phyloP scores from a whole-genome alignment of 495 filamentous ascomycete species.

The Pyrenula massariospora region DNA sequence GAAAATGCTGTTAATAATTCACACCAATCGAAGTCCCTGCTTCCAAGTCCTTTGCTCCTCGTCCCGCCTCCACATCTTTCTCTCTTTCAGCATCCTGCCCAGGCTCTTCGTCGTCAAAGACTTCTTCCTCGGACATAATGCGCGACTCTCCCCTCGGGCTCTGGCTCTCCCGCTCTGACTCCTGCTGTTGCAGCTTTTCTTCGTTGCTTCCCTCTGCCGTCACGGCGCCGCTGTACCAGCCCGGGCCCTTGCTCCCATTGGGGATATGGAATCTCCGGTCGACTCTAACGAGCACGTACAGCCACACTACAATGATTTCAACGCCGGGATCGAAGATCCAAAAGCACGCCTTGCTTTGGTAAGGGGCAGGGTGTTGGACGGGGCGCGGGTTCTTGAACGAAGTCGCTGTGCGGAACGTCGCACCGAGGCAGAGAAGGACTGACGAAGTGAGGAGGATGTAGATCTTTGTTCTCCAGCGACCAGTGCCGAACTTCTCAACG shows the following conservation, averaged over 20 bases:
- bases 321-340: constrained; percentile 68
- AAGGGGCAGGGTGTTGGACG: constrained; percentile 47
- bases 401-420: constrained; percentile 52
- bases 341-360: constrained; percentile 57
- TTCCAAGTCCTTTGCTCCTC: too few relatives aligned
- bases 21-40: too few relatives aligned
- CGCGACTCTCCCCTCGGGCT: background rate
- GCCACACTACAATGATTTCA: constrained; percentile 54
- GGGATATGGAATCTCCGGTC: constrained; percentile 69
- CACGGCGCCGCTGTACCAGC: constrained; percentile 11
- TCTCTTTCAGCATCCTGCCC: background rate
- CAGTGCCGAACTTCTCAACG: constrained; percentile 61
- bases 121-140: constrained; percentile 11
- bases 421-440: constrained; percentile 53
- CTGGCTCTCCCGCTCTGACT: background rate
- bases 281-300: constrained; percentile 53
- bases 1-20: too few relatives aligned
- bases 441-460: constrained; percentile 45
- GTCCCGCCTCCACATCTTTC: background rate
- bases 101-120: constrained; percentile 8
- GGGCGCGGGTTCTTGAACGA: constrained; percentile 42
- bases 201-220: background rate
- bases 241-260: constrained; percentile 18
- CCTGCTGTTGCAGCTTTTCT: background rate
- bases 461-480: constrained; percentile 53